phyloP scores from a whole-genome alignment of 495 filamentous ascomycete species.

The Penicillium turbatum region DNA sequence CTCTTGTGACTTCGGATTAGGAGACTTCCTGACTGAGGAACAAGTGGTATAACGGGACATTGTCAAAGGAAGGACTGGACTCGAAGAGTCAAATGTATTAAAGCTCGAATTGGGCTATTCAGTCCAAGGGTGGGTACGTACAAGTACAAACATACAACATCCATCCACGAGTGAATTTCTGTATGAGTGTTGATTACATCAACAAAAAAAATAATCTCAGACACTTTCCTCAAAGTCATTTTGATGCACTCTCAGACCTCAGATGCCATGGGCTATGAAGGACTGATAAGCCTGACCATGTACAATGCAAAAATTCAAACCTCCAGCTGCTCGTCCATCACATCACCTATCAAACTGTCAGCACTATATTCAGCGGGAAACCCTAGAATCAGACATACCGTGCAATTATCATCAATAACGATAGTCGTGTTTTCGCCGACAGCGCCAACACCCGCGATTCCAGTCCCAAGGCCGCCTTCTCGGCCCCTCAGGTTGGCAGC shows the following conservation, averaged over 20 bases:
- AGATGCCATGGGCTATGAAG: not conserved
- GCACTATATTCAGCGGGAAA: not conserved
- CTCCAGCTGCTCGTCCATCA: constrained; percentile 6
- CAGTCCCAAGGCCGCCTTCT: constrained; percentile 17
- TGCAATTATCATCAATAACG: constrained; percentile 44
- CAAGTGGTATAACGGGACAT: too few species aligned
- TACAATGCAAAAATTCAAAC: not conserved
- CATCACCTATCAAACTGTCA: constrained; percentile 21
- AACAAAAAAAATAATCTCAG: too few species aligned
- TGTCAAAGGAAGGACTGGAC: too few species aligned
- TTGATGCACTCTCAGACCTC: not conserved
- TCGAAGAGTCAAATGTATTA: too few species aligned
- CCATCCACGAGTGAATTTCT: too few species aligned
- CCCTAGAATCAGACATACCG: constrained; percentile 21
- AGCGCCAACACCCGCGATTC: constrained; percentile 7
- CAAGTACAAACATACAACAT: too few species aligned
- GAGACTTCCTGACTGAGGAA: too few species aligned
- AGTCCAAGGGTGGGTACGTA: too few species aligned
- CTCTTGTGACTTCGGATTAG: too few species aligned
- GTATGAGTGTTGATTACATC: too few species aligned
- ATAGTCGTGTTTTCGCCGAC: constrained; percentile 13
- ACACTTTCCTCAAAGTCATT: not conserved
- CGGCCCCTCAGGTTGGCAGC: constrained; percentile 44
- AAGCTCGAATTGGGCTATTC: too few species aligned
- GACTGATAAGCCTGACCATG: not conserved